A percentile compares a stretch with the other conserved stretches of the same genome.
Evolutionary conservation across 1,284 basidiomycete species (phyloP).

Genomic region (Uromyces viciae-fabae): DNA sequence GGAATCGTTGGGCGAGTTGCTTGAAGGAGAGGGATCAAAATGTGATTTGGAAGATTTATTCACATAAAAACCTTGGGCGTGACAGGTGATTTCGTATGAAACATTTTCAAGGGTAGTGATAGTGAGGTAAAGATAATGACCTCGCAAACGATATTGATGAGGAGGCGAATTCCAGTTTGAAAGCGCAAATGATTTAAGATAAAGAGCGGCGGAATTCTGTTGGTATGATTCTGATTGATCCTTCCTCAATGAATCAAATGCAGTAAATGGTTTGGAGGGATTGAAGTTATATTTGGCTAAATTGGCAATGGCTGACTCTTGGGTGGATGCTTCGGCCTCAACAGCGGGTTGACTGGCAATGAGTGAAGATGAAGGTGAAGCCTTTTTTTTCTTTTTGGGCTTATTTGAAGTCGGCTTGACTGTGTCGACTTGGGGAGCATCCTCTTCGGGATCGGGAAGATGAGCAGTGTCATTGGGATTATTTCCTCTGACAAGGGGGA

Average conservation of each 20-base stretch:
- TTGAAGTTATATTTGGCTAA: slow-evolving; percentile 49
- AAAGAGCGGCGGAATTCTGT: slow-evolving; percentile 52
- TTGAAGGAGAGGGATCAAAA: slow-evolving; percentile 42
- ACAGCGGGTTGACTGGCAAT: slow-evolving; percentile 30
- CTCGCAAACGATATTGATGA: slow-evolving; percentile 58
- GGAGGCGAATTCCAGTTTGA: slow-evolving; percentile 63
- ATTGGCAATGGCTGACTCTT: slow-evolving; percentile 32
- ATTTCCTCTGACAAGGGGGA: slow-evolving; percentile 46
- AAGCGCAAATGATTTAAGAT: slow-evolving; percentile 59
- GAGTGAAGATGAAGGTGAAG: background rate
- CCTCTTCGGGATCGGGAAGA: slow-evolving; percentile 1
- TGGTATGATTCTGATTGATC: slow-evolving; percentile 53
- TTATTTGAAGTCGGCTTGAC: slow-evolving; percentile 9
- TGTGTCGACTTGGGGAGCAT: background rate
- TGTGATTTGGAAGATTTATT: slow-evolving; percentile 54
- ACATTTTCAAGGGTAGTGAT: slow-evolving; percentile 62
- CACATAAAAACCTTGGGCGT: slow-evolving; percentile 61
- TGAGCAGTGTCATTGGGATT: background rate
- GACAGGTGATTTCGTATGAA: slow-evolving; percentile 59
- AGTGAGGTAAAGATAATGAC: slow-evolving; percentile 62
- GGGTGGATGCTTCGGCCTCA: too few relatives aligned
- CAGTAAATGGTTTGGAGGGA: slow-evolving; percentile 52
- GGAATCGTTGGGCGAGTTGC: background rate
- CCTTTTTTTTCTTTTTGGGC: slow-evolving; percentile 48
- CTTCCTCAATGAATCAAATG: slow-evolving; percentile 56